These are phyloP conservation scores for Anthostomella pinea DNA, from an alignment of 2,329 filamentous ascomycete genomes.

Conservation along the genomic window DNA sequence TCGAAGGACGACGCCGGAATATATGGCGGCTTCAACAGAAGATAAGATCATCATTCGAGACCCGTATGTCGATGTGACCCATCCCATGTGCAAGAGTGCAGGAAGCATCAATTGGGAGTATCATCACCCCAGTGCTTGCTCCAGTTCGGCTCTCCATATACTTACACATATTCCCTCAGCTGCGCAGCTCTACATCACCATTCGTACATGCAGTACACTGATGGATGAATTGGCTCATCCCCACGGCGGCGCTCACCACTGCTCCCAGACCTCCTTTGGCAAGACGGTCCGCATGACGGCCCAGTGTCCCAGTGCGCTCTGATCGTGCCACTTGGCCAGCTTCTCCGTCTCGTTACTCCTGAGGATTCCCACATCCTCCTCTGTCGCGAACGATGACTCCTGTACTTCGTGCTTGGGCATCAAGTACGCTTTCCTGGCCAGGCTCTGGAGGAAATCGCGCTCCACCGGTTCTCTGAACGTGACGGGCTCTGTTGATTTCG, in stretches of 20 bases:
- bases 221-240: too few species aligned
- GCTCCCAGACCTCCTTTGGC: conserved; percentile 77
- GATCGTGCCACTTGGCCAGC: conserved; percentile 68
- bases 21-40: too few species aligned
- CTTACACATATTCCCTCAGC: too few species aligned
- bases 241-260: conserved; percentile 78
- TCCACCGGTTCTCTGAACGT: conserved; percentile 64
- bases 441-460: conserved; percentile 70
- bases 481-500: conserved; percentile 57
- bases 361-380: conserved; percentile 52
- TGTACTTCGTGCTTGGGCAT: conserved; percentile 70
- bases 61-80: too few species aligned
- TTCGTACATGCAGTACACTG: too few species aligned
- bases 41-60: too few species aligned
- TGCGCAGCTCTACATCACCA: too few species aligned
- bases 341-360: conserved; percentile 61
- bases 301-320: conserved; percentile 85
- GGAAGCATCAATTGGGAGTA: too few species aligned
- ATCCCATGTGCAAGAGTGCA: too few species aligned
- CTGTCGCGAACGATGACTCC: conserved; percentile 44
- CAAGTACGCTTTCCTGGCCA: conserved; percentile 67
- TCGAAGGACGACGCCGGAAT: too few species aligned
- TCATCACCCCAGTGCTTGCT: too few species aligned
- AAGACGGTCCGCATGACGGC: conserved; percentile 83
- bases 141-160: too few species aligned